phyloP scores from a whole-genome alignment of 176 grass and related monocot species.

The Cenchrus americanus region DNA sequence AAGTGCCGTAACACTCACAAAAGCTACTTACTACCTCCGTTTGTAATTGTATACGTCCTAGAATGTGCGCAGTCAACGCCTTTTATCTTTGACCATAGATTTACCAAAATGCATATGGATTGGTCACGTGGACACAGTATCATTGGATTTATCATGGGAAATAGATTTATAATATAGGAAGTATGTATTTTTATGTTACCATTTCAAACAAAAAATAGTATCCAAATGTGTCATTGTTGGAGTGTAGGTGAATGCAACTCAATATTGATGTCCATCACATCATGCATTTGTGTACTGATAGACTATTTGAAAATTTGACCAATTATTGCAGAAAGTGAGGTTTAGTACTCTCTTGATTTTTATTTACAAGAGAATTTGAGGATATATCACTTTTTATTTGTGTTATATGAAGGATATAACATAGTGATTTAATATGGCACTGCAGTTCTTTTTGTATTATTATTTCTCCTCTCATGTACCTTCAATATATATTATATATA shows the following conservation, averaged over 20 bases:
- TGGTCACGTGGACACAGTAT: background rate
- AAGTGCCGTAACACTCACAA: background rate
- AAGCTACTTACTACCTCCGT: background rate
- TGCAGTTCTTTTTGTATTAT: background rate
- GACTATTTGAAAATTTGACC: background rate
- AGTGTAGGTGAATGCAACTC: no score
- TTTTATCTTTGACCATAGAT: background rate
- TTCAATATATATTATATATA: background rate
- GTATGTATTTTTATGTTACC: background rate
- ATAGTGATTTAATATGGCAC: background rate
- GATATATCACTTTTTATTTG: background rate
- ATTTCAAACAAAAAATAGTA: background rate
- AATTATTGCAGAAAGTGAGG: background rate
- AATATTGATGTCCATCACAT: background rate
- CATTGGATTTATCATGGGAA: background rate
- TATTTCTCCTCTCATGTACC: background rate
- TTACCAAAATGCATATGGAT: background rate
- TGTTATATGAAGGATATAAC: background rate
- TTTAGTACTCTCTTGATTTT: constrained; percentile 22
- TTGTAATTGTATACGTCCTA: background rate
- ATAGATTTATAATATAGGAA: background rate
- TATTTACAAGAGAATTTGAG: background rate
- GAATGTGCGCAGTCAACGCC: background rate
- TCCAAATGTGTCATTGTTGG: background rate
- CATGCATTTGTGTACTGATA: background rate